Evolutionary conservation across 495 filamentous ascomycete genomes (phyloP), one percentile per base, ranked within the genome.

Genomic region (Podospora bellae-mahoneyi): DNA sequence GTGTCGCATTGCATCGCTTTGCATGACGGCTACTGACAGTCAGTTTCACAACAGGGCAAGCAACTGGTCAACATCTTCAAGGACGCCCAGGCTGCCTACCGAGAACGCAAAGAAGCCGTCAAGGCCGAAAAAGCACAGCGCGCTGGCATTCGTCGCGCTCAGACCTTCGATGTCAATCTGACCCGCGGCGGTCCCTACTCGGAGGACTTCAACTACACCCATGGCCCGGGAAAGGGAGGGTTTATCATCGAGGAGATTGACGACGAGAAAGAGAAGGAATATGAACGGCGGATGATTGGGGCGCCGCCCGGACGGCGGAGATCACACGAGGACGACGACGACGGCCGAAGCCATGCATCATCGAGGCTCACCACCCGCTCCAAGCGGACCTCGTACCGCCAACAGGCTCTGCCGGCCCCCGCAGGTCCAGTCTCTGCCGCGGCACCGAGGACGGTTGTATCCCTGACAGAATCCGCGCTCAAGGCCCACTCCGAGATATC

Each of bases 21-120:
- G 54, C 62, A 30, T 23, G 54, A 20, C n/a, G 2, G n/a, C 23
- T 58, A 62, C 68, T 74, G 39, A 74, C 65, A 67, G 6, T 0
- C 54, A 58, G 23, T 20, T 20, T 26, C n/a, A 58, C n/a, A 58
- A 27, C 68, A 97, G 93, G 92, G 91, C 78, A 96, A 94, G 81
- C 92, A 96, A 68, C 80, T 97, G 32, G 85, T 96, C 72, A 87
- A 86, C 70, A 89, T 96, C 69, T 93, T 95, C 83, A 93, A 89
- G 77, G 91, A 97, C 67, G 93, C 93, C 66, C 92, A 90, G 75
- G 87, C 88, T 32, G 90, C 92, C 59, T 97, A 97, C 76, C 85
- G 87, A 58, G 92, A 96, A 73, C 87, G 89, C 73, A 95, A 94
- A 75, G 88, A 91, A 10, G 87, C 91, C 69, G 83, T 93, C 70